Evolutionary conservation across 2,329 filamentous ascomycete genomes (phyloP).

Genomic region (Penicillium sp.): DNA sequence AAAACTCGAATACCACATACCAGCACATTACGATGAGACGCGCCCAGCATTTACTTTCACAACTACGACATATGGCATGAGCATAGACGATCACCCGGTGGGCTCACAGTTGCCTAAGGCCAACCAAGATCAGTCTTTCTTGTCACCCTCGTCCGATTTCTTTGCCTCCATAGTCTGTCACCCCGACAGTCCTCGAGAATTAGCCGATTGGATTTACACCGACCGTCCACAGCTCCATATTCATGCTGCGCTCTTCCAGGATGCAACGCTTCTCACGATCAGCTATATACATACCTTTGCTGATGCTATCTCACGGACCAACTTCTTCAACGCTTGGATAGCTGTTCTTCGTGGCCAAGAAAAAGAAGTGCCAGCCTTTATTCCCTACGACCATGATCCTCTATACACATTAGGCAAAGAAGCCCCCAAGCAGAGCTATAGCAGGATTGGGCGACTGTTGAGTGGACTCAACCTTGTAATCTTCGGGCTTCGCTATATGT

Average conservation of each 20-base stretch:
- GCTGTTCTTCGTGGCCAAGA: neutral
- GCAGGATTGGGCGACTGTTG: neutral
- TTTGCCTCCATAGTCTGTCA: neutral
- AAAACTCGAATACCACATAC: constrained; percentile 46
- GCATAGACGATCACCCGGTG: constrained; percentile 44
- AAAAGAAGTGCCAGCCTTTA: neutral
- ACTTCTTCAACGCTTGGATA: neutral
- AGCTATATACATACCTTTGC: neutral
- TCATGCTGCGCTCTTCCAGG: neutral
- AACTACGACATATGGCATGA: constrained; percentile 36
- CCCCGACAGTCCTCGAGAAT: neutral
- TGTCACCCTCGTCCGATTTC: neutral
- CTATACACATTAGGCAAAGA: neutral
- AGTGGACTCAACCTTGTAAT: neutral
- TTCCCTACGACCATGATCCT: neutral
- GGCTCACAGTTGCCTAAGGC: constrained; percentile 14
- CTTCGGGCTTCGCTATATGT: neutral
- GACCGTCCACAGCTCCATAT: neutral
- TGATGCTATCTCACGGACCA: neutral
- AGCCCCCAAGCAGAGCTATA: neutral
- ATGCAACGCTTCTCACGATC: neutral
- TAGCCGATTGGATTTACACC: neutral
- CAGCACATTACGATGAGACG: constrained; percentile 33
- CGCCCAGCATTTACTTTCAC: constrained; percentile 46
- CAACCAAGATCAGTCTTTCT: neutral